These are phyloP conservation scores for Mycena rebaudengoi DNA, from an alignment of 768 basidiomycete species.

Conservation along the genomic window DNA sequence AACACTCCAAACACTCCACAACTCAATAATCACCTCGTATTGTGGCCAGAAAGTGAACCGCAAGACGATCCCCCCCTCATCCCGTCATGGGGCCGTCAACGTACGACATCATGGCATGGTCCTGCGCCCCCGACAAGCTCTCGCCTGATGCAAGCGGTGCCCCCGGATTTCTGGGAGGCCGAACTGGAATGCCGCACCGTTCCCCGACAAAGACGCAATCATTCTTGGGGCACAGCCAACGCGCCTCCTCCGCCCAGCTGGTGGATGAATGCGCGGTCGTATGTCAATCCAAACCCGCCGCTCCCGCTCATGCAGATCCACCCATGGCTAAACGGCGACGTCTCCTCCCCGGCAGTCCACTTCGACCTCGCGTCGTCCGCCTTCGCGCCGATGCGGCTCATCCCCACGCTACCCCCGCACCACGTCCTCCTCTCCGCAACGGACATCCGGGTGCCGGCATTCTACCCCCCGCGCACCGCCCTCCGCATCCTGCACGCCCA, in stretches of 20 bases:
- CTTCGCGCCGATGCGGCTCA: conserved; percentile 7
- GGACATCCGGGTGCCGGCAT: conserved; percentile 47
- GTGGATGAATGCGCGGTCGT: neutral
- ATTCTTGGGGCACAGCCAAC: neutral
- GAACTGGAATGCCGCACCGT: neutral
- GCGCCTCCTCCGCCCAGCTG: neutral
- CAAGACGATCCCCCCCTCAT: neutral
- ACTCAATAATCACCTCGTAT: neutral
- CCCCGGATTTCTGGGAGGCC: neutral
- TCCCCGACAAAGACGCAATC: neutral
- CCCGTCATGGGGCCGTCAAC: neutral
- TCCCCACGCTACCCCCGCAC: neutral
- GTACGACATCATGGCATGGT: neutral
- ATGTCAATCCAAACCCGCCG: neutral
- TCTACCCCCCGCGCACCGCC: conserved; percentile 44
- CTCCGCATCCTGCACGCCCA: conserved; percentile 52
- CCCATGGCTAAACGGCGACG: conserved; percentile 42
- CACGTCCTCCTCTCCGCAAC: neutral
- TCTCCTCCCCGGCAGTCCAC: conserved; percentile 36
- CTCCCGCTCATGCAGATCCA: neutral
- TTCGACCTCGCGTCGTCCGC: conserved; percentile 47
- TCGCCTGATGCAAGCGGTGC: neutral
- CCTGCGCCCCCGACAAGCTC: neutral
- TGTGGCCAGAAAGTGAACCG: neutral
- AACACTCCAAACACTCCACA: neutral